phyloP scores from a whole-genome alignment of 2,329 filamentous ascomycete species.

The Xenosphaeropsis pyriputrescens region DNA sequence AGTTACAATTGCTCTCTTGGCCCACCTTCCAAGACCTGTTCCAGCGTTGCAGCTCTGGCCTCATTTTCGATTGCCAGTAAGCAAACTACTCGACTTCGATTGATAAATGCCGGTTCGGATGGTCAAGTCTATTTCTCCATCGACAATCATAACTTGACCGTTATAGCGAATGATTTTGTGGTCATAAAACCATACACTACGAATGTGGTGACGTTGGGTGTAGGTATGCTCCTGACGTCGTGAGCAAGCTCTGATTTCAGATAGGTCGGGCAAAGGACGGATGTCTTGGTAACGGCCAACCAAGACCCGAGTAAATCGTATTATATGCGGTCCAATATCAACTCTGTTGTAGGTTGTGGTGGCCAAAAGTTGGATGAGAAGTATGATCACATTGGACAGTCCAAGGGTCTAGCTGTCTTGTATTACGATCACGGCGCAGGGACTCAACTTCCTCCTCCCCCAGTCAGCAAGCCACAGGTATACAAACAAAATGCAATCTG shows the following conservation, averaged over 20 bases:
- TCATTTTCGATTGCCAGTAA: too few relatives aligned
- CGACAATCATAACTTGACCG: constrained; percentile 37
- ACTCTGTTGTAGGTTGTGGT: constrained; percentile 10
- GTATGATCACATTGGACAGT: too few relatives aligned
- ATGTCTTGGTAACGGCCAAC: constrained; percentile 26
- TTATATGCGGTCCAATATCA: constrained; percentile 42
- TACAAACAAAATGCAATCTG: too few relatives aligned
- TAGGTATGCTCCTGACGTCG: background rate
- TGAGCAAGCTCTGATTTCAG: too few relatives aligned
- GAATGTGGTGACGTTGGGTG: background rate
- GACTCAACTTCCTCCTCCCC: too few relatives aligned
- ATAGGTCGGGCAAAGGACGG: constrained; percentile 30
- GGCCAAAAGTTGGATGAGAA: too few relatives aligned
- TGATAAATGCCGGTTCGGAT: background rate
- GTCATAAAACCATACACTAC: constrained; percentile 32
- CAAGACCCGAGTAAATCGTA: constrained; percentile 23
- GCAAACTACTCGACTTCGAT: background rate
- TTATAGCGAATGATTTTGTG: constrained; percentile 47
- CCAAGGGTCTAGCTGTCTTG: constrained; percentile 29
- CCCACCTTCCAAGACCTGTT: background rate
- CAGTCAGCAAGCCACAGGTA: too few relatives aligned
- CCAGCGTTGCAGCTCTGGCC: too few relatives aligned
- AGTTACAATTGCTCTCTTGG: constrained; percentile 4
- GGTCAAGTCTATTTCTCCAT: constrained; percentile 12
- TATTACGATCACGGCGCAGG: constrained; percentile 39